These are phyloP conservation scores for Pseudonitzschia pungens DNA, from an alignment of 108 stramenopile species.

Conservation along the genomic window DNA sequence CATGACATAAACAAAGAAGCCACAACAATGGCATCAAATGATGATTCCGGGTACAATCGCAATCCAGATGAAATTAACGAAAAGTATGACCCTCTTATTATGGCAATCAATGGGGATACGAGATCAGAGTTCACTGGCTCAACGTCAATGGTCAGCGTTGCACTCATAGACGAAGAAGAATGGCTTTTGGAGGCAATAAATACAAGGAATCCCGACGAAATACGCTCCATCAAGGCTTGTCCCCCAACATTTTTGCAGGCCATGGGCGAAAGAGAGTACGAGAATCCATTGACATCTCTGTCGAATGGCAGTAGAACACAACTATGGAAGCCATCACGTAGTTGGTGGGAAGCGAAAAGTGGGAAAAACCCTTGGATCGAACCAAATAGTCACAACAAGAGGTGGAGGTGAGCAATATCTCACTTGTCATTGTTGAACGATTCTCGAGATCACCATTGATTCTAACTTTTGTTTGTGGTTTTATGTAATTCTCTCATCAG, in stretches of 20 bases:
- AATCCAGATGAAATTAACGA: conserved; percentile 35
- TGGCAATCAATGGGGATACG: conserved; percentile 44
- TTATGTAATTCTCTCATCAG: conserved; percentile 36
- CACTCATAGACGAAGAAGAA: conserved; percentile 81
- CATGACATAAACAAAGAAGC: conserved; percentile 89
- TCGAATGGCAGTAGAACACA: conserved; percentile 63
- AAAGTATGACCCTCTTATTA: conserved; percentile 40
- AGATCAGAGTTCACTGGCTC: conserved; percentile 10
- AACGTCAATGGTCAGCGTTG: conserved; percentile 37
- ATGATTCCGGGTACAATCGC: conserved; percentile 38
- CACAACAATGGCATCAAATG: conserved; percentile 51
- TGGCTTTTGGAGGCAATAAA: conserved; percentile 76
- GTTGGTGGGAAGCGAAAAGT: conserved; percentile 91
- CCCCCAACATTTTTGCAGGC: conserved; percentile 83
- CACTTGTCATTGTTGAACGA: too few relatives aligned
- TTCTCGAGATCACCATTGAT: background rate
- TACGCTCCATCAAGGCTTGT: conserved; percentile 42
- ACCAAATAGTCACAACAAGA: conserved; percentile 82
- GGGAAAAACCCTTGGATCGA: conserved; percentile 92
- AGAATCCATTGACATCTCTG: conserved; percentile 38
- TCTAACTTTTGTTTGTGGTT: conserved; percentile 9
- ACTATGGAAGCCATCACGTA: conserved; percentile 87
- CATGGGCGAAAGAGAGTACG: conserved; percentile 80
- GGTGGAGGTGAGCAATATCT: conserved; percentile 73
- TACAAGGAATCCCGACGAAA: conserved; percentile 46